Percentiles rank a stretch among this genome's conserved stretches.
Conservation (phyloP, 768 basidiomycete species). For the Psilocybe cyanescens region DNA sequence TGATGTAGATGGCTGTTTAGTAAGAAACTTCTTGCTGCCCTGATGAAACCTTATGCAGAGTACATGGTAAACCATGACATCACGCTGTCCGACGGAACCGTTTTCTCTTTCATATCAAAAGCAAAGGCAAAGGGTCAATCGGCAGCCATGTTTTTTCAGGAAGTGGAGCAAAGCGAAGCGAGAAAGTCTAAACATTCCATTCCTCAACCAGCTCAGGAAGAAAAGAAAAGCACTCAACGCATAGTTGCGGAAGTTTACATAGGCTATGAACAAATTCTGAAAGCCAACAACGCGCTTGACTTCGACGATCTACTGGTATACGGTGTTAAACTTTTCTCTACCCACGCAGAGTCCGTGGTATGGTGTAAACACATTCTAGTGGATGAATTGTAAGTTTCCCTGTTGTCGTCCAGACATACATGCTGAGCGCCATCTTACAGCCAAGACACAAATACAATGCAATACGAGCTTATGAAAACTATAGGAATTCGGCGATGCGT, state of each 20-base stretch:
- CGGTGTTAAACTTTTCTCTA: conserved; percentile 66
- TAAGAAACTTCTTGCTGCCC: conserved; percentile 64
- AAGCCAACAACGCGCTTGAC: conserved; percentile 73
- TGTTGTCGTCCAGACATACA: not conserved
- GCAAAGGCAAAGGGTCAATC: conserved; percentile 70
- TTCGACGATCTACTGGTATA: conserved; percentile 86
- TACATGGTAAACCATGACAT: conserved; percentile 50
- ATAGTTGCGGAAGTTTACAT: conserved; percentile 59
- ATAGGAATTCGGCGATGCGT: conserved; percentile 63
- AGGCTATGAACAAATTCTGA: conserved; percentile 66
- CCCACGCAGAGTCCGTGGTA: conserved; percentile 47
- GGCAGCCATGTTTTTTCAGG: conserved; percentile 48
- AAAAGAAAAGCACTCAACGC: conserved; percentile 32
- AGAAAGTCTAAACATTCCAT: conserved; percentile 9
- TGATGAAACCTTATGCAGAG: conserved; percentile 62
- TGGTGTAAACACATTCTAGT: conserved; percentile 77
- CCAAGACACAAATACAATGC: conserved; percentile 82
- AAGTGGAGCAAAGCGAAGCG: conserved; percentile 21
- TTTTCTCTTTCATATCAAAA: conserved; percentile 70
- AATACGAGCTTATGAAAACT: conserved; percentile 78
- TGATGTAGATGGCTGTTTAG: conserved; percentile 35
- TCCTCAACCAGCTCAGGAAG: conserved; percentile 13
- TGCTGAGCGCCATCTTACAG: conserved; percentile 30
- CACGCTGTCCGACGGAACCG: conserved; percentile 54
- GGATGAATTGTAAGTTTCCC: conserved; percentile 73